Evolutionary conservation across 2,329 filamentous ascomycete genomes (phyloP).

Genomic region (Zymoseptoria crescenta): DNA sequence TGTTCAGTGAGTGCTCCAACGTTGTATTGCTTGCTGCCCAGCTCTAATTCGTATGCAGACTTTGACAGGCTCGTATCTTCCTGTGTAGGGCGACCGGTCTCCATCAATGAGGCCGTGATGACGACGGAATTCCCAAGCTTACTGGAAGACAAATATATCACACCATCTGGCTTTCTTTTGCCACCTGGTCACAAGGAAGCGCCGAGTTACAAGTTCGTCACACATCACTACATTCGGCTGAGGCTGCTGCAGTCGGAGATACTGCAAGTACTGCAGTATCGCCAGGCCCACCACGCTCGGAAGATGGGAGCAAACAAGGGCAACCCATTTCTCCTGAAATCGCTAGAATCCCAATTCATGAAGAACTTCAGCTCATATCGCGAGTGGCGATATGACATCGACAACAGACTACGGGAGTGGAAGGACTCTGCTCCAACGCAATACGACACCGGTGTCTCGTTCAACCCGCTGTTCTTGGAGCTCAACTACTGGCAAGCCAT

Average conservation of each 20-base stretch:
- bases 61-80: slow-evolving; percentile 89
- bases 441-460: slow-evolving; percentile 74
- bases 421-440: slow-evolving; percentile 72
- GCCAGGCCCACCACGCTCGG: slow-evolving; percentile 74
- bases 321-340: slow-evolving; percentile 68
- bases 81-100: slow-evolving; percentile 86
- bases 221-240: slow-evolving; percentile 86
- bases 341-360: slow-evolving; percentile 77
- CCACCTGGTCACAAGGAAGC: slow-evolving; percentile 43
- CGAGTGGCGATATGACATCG: slow-evolving; percentile 81
- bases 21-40: neutral
- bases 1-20: slow-evolving; percentile 57
- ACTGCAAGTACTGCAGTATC: slow-evolving; percentile 83
- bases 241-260: slow-evolving; percentile 90
- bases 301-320: slow-evolving; percentile 54
- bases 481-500: slow-evolving; percentile 97
- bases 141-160: slow-evolving; percentile 83
- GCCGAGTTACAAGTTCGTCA: slow-evolving; percentile 82
- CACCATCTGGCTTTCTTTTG: slow-evolving; percentile 62
- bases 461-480: slow-evolving; percentile 82
- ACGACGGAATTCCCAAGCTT: slow-evolving; percentile 90
- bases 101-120: slow-evolving; percentile 91
- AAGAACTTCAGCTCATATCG: slow-evolving; percentile 77
- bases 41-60: neutral
- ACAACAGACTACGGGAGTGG: slow-evolving; percentile 76